Evolutionary conservation across 768 basidiomycete genomes (phyloP).

Genomic region (Suillus spraguei): DNA sequence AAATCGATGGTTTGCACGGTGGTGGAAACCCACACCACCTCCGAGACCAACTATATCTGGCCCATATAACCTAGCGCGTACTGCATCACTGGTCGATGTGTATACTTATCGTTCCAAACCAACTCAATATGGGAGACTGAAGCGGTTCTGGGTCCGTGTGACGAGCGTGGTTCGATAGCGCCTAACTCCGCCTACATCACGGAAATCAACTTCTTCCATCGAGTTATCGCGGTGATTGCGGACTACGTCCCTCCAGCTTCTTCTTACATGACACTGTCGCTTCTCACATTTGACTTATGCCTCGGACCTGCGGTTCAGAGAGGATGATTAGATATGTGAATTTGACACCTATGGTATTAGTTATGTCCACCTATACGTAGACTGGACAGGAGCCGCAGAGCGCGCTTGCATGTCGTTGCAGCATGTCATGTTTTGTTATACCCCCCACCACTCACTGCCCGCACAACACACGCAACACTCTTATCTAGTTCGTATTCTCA

Average conservation of each 20-base stretch:
- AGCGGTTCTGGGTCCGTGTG: conserved; percentile 29
- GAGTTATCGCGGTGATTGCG: not conserved
- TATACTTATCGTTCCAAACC: conserved; percentile 18
- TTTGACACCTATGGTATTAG: not conserved
- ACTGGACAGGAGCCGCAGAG: not conserved
- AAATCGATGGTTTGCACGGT: conserved; percentile 28
- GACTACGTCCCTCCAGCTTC: not conserved
- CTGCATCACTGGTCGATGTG: conserved; percentile 35
- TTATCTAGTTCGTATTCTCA: conserved; percentile 9
- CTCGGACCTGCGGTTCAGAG: conserved; percentile 3
- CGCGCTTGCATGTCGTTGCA: conserved; percentile 11
- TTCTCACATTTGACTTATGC: conserved; percentile 4
- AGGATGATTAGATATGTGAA: conserved; percentile 1
- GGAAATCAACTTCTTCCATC: not conserved
- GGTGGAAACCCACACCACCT: conserved; percentile 28
- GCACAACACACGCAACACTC: conserved; percentile 9
- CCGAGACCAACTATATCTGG: conserved; percentile 34
- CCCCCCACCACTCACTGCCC: conserved; percentile 19
- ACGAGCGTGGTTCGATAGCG: conserved; percentile 23
- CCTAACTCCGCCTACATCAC: not conserved
- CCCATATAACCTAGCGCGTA: conserved; percentile 31
- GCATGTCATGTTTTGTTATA: conserved; percentile 22
- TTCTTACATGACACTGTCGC: not conserved
- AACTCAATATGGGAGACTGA: conserved; percentile 29
- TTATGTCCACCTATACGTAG: not conserved